phyloP scores from a whole-genome alignment of 2,329 filamentous ascomycete genomes.

The Penicillium sp. region DNA sequence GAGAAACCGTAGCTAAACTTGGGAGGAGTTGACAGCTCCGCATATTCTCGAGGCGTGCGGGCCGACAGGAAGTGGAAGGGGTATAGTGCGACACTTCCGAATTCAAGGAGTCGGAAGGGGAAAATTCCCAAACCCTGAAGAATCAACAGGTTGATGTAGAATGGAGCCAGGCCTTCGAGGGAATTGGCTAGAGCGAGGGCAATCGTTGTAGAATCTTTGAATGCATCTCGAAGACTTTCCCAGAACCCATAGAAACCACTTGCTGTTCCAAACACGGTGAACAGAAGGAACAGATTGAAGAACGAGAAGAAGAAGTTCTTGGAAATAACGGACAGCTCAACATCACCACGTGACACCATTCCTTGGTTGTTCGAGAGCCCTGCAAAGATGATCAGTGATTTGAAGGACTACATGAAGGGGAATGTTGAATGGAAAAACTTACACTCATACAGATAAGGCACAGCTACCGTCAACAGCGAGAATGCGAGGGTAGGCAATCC shows the following conservation, averaged over 20 bases:
- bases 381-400: conserved; percentile 28
- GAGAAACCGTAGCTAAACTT: conserved; percentile 96
- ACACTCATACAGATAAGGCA: conserved; percentile 94
- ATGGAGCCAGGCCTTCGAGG: conserved; percentile 71
- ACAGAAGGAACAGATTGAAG: conserved; percentile 97
- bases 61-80: conserved; percentile 75
- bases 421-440: conserved; percentile 28
- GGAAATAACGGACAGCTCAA: conserved; percentile 90
- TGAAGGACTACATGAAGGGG: background rate
- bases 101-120: conserved; percentile 85
- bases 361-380: conserved; percentile 84
- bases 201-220: conserved; percentile 77
- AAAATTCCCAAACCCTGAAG: conserved; percentile 92
- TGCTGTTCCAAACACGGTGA: conserved; percentile 81
- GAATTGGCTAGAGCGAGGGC: conserved; percentile 73
- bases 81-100: conserved; percentile 81
- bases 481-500: conserved; percentile 82
- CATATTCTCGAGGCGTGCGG: conserved; percentile 85
- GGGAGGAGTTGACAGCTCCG: conserved; percentile 76
- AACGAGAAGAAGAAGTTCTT: conserved; percentile 99
- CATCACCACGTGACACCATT: conserved; percentile 90
- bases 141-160: conserved; percentile 93
- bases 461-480: conserved; percentile 81
- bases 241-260: conserved; percentile 69
- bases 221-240: conserved; percentile 65